Base-by-base conservation (phyloP, 352 stramenopile species). In the Phytophthora litchii region DNA sequence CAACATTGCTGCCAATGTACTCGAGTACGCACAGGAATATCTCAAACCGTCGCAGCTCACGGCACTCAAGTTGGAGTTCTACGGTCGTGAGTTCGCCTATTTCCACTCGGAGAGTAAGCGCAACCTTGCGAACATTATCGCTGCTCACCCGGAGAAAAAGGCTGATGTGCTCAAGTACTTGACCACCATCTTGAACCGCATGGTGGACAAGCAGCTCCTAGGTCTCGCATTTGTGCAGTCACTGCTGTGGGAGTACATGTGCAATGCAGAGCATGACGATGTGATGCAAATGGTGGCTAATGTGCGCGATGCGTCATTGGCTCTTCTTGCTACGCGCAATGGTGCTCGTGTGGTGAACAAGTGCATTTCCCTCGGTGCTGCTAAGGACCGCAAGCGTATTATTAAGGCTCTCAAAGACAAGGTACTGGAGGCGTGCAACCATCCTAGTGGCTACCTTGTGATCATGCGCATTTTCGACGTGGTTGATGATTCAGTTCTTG, bases 391-490 rank as follows among this genome's bases (percentile, higher is more conserved):
- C 46, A 97, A 97, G 74, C 84, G 86, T 35, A 91, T 97, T 61
- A 92, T 97, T 68, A 96, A 96, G 72, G 71, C 78, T 31, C 71
- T 97, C 13, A 97, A 97, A 67, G 89, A 94, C 70, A 96, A 96
- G 67, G 86, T 96, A 25, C 55, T 93, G 23, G 86, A 95, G 0
- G 89, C 90, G 6, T 88, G 78, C 59, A 96, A 96, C 67, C 89
- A 97, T 72, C 89, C 86, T 5, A 95, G 89, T 52, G 89, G 89
- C 11, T 97, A 97, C 74, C 67, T 97, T 5, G 85, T 96, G 35
- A 91, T 97, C 59, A 74, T 93, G 73, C 85, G 90, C 46, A 78
- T 97, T 40, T 68, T 96, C 23, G 89, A 96, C 41, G 90, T 96
- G 1, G 84, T 97, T 4, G 89, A 97, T 54, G 90, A 97, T 60